Evolutionary conservation across 2,329 filamentous ascomycete species (phyloP).

Genomic region (Aquanectria penicillioides): DNA sequence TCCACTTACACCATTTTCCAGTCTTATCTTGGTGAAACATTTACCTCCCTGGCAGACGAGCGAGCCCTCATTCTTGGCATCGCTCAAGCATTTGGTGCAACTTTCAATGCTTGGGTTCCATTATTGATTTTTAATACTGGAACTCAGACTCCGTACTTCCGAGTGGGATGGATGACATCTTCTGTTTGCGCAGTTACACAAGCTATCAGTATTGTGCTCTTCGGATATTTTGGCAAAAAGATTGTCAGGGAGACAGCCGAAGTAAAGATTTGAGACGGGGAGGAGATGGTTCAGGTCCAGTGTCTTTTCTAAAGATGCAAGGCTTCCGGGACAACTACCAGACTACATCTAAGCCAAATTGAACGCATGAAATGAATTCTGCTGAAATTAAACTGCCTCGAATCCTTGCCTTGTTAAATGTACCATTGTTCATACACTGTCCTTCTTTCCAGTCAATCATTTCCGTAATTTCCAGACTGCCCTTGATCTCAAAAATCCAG

Average conservation of each 20-base stretch:
- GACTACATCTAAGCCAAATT: too few relatives aligned
- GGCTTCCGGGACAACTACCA: neutral
- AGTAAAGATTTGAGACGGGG: neutral
- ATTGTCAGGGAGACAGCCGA: neutral
- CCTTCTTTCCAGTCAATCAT: too few relatives aligned
- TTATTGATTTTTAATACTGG: conserved; percentile 6
- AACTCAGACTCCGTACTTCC: neutral
- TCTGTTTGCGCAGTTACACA: neutral
- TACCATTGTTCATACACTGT: too few relatives aligned
- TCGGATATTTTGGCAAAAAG: conserved; percentile 1
- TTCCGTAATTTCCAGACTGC: too few relatives aligned
- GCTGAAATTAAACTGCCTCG: too few relatives aligned
- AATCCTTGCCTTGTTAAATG: too few relatives aligned
- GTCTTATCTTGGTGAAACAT: conserved; percentile 4
- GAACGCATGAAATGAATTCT: too few relatives aligned
- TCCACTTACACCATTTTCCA: neutral
- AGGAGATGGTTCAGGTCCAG: too few relatives aligned
- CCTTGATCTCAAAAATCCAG: too few relatives aligned
- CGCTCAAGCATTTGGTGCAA: neutral
- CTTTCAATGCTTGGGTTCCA: conserved; percentile 5
- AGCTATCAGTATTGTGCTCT: neutral
- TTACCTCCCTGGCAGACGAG: conserved; percentile 1
- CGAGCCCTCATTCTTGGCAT: neutral
- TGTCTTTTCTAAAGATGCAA: neutral
- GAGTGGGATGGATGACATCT: neutral